Evolutionary conservation across 2,329 filamentous ascomycete species (phyloP).

Genomic region (Epichloe sp.): DNA sequence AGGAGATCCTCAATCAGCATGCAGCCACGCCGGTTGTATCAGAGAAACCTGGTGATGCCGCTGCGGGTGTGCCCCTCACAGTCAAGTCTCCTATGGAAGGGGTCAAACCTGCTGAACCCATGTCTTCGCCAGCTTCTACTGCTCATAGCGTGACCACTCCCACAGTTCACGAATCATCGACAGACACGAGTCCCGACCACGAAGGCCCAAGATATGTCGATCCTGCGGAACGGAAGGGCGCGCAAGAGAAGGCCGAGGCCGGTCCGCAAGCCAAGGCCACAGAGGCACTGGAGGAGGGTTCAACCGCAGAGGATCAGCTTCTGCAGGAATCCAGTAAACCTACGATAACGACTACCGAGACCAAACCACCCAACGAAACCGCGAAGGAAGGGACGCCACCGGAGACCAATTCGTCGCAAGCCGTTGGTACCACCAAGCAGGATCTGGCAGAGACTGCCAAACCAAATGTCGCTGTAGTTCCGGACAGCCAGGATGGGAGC

Average conservation of each 20-base stretch:
- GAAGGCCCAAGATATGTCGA: slow-evolving; percentile 46
- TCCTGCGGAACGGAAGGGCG: slow-evolving; percentile 25
- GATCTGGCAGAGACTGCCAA: background rate
- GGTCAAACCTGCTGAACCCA: slow-evolving; percentile 27
- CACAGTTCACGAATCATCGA: slow-evolving; percentile 51
- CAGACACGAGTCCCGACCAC: slow-evolving; percentile 62
- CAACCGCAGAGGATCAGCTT: slow-evolving; percentile 30
- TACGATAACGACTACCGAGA: slow-evolving; percentile 10
- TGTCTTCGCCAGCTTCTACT: slow-evolving; percentile 51
- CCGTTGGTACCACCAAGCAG: background rate
- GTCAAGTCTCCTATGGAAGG: slow-evolving; percentile 24
- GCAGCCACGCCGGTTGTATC: background rate
- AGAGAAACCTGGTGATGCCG: background rate
- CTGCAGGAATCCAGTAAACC: slow-evolving; percentile 29
- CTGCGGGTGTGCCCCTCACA: slow-evolving; percentile 10
- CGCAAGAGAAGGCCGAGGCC: slow-evolving; percentile 22
- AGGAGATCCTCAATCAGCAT: background rate
- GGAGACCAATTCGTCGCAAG: background rate
- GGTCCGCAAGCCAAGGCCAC: background rate
- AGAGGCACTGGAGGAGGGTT: slow-evolving; percentile 1
- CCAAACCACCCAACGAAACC: slow-evolving; percentile 3
- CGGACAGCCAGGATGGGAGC: slow-evolving; percentile 22
- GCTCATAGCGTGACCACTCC: slow-evolving; percentile 64
- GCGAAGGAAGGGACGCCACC: background rate
- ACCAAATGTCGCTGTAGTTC: slow-evolving; percentile 13